Evolutionary conservation across 2,329 filamentous ascomycete genomes (phyloP).

Genomic region (Alternaria rosae): DNA sequence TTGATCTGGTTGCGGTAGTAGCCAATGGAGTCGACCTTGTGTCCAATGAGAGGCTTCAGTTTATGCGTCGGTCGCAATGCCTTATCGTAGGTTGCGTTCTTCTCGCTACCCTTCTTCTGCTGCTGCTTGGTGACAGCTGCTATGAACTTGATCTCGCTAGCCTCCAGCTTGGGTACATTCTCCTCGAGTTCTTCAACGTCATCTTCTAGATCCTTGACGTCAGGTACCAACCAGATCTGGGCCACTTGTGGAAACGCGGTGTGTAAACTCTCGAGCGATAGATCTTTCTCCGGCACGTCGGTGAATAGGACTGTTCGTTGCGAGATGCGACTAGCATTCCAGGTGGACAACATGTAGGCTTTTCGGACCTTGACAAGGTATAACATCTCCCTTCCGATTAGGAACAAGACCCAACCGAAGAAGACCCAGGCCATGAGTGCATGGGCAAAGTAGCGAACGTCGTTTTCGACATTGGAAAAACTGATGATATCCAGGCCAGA

Average conservation of each 20-base stretch:
- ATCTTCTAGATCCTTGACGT: slow-evolving; percentile 54
- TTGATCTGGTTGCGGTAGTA: slow-evolving; percentile 79
- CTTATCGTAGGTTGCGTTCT: slow-evolving; percentile 72
- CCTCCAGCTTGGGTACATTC: slow-evolving; percentile 53
- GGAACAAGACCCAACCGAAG: slow-evolving; percentile 52
- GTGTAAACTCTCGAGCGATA: slow-evolving; percentile 50
- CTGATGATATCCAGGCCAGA: slow-evolving; percentile 47
- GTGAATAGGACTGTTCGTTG: slow-evolving; percentile 58
- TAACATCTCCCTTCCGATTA: slow-evolving; percentile 56
- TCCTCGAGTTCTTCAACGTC: slow-evolving; percentile 54
- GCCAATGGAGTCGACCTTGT: slow-evolving; percentile 75
- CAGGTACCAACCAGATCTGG: slow-evolving; percentile 57
- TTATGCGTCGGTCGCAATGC: slow-evolving; percentile 54
- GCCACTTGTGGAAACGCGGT: slow-evolving; percentile 50
- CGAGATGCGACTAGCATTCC: slow-evolving; percentile 54
- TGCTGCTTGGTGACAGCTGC: slow-evolving; percentile 1
- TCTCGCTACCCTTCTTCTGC: slow-evolving; percentile 33
- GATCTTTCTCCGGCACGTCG: slow-evolving; percentile 51
- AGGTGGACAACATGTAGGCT: slow-evolving; percentile 55
- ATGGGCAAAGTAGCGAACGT: slow-evolving; percentile 53
- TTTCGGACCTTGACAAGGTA: slow-evolving; percentile 57
- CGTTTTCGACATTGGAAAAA: slow-evolving; percentile 31
- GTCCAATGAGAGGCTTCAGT: slow-evolving; percentile 51
- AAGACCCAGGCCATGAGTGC: slow-evolving; percentile 54
- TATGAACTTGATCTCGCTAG: slow-evolving; percentile 52